Evolutionary conservation across 2,329 filamentous ascomycete species (phyloP).

Genomic region (Sclerotinia subarctica): DNA sequence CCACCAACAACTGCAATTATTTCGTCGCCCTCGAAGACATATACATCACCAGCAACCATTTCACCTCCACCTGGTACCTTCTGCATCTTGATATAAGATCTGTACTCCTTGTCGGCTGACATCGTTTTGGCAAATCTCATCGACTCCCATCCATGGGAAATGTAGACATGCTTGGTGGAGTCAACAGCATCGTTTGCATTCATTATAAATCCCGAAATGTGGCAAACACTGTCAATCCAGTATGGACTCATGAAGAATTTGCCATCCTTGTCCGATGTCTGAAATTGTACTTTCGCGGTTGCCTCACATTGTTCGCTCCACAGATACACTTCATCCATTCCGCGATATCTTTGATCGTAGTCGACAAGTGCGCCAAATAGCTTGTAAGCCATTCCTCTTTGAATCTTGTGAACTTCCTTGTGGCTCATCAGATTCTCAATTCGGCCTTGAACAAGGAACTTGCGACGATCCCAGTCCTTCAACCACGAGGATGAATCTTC

Average conservation of each 20-base stretch:
- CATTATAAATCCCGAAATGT: conserved; percentile 60
- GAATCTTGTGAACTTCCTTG: conserved; percentile 60
- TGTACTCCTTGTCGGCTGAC: conserved; percentile 27
- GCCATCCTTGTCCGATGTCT: conserved; percentile 48
- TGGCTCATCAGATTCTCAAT: conserved; percentile 41
- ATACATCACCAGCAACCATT: conserved; percentile 40
- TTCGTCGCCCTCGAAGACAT: conserved; percentile 38
- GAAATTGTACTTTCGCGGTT: conserved; percentile 45
- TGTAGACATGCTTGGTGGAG: conserved; percentile 31
- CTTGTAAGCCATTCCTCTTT: conserved; percentile 72
- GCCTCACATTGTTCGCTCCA: conserved; percentile 47
- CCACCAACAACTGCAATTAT: conserved; percentile 39
- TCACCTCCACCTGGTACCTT: conserved; percentile 34
- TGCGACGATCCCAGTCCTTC: conserved; percentile 21
- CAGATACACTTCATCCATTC: conserved; percentile 56
- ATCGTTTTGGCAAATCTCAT: conserved; percentile 31
- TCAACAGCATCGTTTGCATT: conserved; percentile 47
- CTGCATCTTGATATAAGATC: conserved; percentile 35
- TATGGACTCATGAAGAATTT: conserved; percentile 54
- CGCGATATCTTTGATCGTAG: conserved; percentile 51
- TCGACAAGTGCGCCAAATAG: conserved; percentile 55
- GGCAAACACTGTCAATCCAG: conserved; percentile 58
- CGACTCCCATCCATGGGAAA: conserved; percentile 34
- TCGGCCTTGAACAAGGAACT: conserved; percentile 37
- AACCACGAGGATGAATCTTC: conserved; percentile 19